A percentile compares a stretch with the other conserved stretches of the same genome.
Conservation (phyloP, 2,329 filamentous ascomycete genomes). For the Lecanicillium sp. region DNA sequence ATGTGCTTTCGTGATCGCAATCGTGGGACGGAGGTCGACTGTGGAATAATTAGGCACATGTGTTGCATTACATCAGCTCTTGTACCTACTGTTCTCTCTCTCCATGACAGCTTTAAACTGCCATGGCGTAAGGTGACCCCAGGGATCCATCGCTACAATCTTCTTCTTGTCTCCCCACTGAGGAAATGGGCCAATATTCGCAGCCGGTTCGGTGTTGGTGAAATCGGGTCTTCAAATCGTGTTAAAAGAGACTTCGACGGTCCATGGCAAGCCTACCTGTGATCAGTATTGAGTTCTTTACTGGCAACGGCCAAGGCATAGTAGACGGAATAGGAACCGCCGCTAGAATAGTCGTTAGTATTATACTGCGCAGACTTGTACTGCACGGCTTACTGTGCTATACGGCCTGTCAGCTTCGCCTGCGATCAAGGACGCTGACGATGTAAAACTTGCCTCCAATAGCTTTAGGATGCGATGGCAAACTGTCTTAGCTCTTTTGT, state of each 20-base stretch:
- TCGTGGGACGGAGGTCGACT: constrained; percentile 84
- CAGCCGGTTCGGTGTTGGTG: constrained; percentile 83
- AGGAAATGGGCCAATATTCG: constrained; percentile 78
- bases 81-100: constrained; percentile 56
- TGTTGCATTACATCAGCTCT: background rate
- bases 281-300: constrained; percentile 77
- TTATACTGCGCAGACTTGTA: constrained; percentile 1
- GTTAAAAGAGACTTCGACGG: background rate
- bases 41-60: constrained; percentile 12
- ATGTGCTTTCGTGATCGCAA: constrained; percentile 85
- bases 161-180: constrained; percentile 88
- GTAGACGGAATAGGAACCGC: constrained; percentile 94
- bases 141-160: constrained; percentile 96
- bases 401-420: background rate
- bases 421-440: too few relatives aligned
- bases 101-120: constrained; percentile 74
- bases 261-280: constrained; percentile 45
- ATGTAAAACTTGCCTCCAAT: constrained; percentile 48
- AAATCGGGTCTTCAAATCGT: constrained; percentile 45
- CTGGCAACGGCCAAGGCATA: constrained; percentile 89
- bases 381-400: constrained; percentile 32
- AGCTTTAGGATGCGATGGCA: constrained; percentile 30
- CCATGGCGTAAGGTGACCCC: constrained; percentile 81
- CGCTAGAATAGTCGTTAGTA: constrained; percentile 31
- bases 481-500: background rate